phyloP scores from a whole-genome alignment of 2,329 filamentous ascomycete genomes.

The Cladorrhinum sp. region DNA sequence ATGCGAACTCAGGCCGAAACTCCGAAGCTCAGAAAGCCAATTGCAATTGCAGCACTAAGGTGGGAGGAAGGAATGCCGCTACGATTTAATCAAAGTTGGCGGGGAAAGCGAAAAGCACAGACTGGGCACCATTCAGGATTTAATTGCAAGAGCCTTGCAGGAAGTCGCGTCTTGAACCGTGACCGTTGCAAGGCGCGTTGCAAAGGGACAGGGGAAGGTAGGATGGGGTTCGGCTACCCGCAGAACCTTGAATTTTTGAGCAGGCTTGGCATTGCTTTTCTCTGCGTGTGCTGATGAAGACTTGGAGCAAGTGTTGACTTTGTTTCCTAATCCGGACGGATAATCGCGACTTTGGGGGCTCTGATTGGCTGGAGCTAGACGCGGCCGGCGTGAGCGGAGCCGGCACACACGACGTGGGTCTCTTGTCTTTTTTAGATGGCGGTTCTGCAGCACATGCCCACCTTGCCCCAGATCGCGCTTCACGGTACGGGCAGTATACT shows the following conservation, averaged over 20 bases:
- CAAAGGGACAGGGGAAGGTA: conserved; percentile 4
- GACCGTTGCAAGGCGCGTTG: conserved; percentile 6
- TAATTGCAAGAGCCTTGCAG: background rate
- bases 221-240: background rate
- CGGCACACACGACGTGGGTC: conserved; percentile 16
- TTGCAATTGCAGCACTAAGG: background rate
- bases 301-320: conserved; percentile 17
- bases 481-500: background rate
- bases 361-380: conserved; percentile 20
- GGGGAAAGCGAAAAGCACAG: conserved; percentile 4
- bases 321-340: conserved; percentile 18
- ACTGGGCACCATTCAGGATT: background rate
- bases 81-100: background rate
- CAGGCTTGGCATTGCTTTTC: conserved; percentile 13
- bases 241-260: conserved; percentile 8
- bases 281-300: background rate
- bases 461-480: conserved; percentile 9
- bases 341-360: conserved; percentile 9
- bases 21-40: background rate
- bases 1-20: background rate
- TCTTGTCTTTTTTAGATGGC: conserved; percentile 9
- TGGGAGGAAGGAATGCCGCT: background rate
- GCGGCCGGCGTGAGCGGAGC: conserved; percentile 14
- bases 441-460: background rate
- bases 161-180: conserved; percentile 6